Conservation (phyloP, 2,329 filamentous ascomycete species). For the Purpureocillium takamizusanense region DNA sequence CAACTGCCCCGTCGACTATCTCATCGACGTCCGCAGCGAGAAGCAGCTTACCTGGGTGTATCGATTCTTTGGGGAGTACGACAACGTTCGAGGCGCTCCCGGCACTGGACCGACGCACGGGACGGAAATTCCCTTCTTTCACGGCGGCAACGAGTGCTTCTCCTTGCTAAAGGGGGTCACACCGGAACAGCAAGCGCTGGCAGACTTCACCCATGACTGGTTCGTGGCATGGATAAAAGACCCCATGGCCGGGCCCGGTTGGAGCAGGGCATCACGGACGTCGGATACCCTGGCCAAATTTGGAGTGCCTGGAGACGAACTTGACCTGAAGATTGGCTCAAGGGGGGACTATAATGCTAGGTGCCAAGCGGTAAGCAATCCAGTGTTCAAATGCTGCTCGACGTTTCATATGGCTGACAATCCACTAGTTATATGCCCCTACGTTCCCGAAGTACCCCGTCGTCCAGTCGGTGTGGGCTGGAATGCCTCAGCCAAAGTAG, state of each 20-base stretch:
- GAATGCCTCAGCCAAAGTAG: too few species aligned
- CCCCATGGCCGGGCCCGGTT: conserved; percentile 29
- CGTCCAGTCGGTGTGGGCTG: too few species aligned
- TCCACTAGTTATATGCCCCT: too few species aligned
- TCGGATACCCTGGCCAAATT: too few species aligned
- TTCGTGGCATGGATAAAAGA: conserved; percentile 35
- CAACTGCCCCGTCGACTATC: conserved; percentile 30
- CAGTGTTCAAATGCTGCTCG: too few species aligned
- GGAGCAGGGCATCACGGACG: conserved; percentile 16
- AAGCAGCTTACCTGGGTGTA: conserved; percentile 31
- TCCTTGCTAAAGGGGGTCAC: conserved; percentile 21
- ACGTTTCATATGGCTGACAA: too few species aligned
- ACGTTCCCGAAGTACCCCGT: too few species aligned
- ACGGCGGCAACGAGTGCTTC: conserved; percentile 35
- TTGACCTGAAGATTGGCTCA: too few species aligned
- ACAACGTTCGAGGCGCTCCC: conserved; percentile 24
- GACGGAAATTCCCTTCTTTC: conserved; percentile 31
- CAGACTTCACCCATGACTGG: conserved; percentile 31
- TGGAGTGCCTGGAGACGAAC: too few species aligned
- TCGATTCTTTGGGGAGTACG: conserved; percentile 31
- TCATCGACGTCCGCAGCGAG: conserved; percentile 27
- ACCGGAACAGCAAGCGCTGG: conserved; percentile 26
- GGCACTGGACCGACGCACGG: too few species aligned
- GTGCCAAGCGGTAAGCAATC: too few species aligned
- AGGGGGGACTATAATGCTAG: too few species aligned